These are phyloP conservation scores for Zymoseptoria crescenta DNA, from an alignment of 2,329 filamentous ascomycete genomes.

Conservation along the genomic window DNA sequence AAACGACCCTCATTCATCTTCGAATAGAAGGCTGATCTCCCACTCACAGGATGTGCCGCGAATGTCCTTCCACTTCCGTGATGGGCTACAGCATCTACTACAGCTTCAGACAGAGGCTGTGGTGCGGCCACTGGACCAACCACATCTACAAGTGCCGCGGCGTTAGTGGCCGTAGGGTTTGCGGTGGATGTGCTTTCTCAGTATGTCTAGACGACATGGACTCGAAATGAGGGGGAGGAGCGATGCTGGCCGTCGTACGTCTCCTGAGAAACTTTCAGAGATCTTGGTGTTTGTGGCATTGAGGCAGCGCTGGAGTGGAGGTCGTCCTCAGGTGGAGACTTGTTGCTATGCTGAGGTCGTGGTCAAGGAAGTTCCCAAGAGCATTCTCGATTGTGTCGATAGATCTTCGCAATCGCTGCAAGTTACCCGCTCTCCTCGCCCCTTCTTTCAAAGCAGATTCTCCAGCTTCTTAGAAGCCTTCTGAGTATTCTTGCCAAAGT, in stretches of 20 bases:
- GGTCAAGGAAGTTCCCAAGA: not conserved
- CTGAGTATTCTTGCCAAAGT: not conserved
- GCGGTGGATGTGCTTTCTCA: not conserved
- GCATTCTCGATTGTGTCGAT: not conserved
- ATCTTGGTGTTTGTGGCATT: no score
- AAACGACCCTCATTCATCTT: not conserved
- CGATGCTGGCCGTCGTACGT: not conserved
- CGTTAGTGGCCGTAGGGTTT: not conserved
- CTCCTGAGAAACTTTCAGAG: not conserved
- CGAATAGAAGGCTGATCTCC: not conserved
- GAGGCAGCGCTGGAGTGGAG: no score
- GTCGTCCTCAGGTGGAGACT: not conserved
- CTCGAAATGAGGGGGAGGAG: not conserved
- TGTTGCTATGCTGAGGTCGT: no score
- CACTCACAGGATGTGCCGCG: not conserved
- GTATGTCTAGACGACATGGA: not conserved
- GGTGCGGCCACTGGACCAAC: not conserved
- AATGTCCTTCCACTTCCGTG: not conserved
- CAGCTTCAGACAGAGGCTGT: not conserved
- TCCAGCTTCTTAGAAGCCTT: not conserved
- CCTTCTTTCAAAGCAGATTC: not conserved
- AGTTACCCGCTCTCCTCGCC: not conserved
- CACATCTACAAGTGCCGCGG: constrained; percentile 1
- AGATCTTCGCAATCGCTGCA: no score
- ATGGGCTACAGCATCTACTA: not conserved